Conservation (phyloP, 306 rosid genomes). For the Dryas drummondii region DNA sequence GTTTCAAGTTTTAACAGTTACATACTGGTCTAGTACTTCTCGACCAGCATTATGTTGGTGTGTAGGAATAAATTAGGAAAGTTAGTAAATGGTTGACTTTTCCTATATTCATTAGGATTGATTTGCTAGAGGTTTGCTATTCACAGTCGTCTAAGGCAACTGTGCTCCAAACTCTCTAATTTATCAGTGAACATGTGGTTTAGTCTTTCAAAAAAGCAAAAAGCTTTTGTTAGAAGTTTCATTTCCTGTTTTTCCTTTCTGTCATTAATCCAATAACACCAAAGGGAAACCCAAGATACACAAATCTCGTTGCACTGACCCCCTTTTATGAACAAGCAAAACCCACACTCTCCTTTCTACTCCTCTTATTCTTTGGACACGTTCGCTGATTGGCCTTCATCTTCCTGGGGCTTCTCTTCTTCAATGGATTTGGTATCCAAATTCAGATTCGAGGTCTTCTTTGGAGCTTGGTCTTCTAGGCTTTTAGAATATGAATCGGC, state of each 20-base stretch:
- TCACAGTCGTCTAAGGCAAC: no score
- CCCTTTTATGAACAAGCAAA: slow-evolving; percentile 76
- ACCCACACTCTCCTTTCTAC: slow-evolving; percentile 35
- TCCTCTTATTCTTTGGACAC: background rate
- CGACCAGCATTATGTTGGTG: no score
- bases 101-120: no score
- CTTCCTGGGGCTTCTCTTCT: background rate
- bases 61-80: no score
- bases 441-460: background rate
- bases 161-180: no score
- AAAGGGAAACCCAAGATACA: slow-evolving; percentile 40
- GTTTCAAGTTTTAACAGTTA: background rate
- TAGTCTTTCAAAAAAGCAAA: no score
- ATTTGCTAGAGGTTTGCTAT: no score
- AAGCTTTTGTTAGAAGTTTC: no score
- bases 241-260: no score
- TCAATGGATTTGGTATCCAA: background rate
- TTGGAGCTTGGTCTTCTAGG: slow-evolving; percentile 14
- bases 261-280: no score
- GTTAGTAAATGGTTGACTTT: no score
- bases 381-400: background rate
- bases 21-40: background rate
- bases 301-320: slow-evolving; percentile 72
- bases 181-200: no score
- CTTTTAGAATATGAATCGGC: slow-evolving; percentile 30